Percentiles rank a stretch among this genome's conserved stretches.
These are phyloP conservation scores for Athelia psychrophila DNA, from an alignment of 1,284 basidiomycete genomes.

Conservation along the genomic window DNA sequence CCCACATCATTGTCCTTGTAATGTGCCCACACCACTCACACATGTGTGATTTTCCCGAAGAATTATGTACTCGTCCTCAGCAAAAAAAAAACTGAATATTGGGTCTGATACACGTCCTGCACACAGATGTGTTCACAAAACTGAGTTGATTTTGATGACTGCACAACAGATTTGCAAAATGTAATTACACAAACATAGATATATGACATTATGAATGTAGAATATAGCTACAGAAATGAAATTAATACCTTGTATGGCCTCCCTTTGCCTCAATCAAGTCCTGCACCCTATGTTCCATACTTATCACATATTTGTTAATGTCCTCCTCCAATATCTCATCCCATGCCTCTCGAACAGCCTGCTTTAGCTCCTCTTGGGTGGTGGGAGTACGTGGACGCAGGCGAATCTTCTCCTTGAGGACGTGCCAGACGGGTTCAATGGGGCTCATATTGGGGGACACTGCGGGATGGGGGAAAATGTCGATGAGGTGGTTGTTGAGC, in stretches of 20 bases:
- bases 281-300: conserved; percentile 2
- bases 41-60: too few species aligned
- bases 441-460: conserved; percentile 5
- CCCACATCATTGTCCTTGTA: too few species aligned
- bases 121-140: too few species aligned
- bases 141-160: too few species aligned
- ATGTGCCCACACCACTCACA: too few species aligned
- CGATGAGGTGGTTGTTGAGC: conserved; percentile 5
- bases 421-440: conserved; percentile 6
- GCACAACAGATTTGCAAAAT: too few species aligned
- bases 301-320: background rate
- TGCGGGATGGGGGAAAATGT: conserved; percentile 6
- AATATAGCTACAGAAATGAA: too few species aligned
- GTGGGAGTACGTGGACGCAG: background rate
- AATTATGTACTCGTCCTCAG: too few species aligned
- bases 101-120: too few species aligned
- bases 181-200: too few species aligned
- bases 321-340: conserved; percentile 2
- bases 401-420: conserved; percentile 2
- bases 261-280: conserved; percentile 4
- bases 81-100: too few species aligned
- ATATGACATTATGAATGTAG: too few species aligned
- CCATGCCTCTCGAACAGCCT: conserved; percentile 1
- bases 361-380: background rate
- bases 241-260: conserved; percentile 5